phyloP scores from a whole-genome alignment of 768 basidiomycete species.

The Rhodosporidiobolus sp. region DNA sequence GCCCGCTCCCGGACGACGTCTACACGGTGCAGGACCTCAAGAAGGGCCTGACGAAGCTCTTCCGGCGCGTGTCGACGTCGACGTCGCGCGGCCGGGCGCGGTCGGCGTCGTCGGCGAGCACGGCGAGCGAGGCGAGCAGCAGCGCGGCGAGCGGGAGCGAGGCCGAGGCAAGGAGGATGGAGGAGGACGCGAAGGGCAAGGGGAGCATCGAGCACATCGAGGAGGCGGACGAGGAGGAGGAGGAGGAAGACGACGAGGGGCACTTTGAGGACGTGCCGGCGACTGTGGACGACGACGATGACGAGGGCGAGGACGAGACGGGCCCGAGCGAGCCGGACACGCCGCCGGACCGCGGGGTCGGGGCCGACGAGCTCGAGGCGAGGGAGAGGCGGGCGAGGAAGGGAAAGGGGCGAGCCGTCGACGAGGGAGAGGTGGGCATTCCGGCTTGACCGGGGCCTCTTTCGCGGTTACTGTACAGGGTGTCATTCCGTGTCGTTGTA shows the following conservation, averaged over 20 bases:
- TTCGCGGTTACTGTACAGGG: not conserved
- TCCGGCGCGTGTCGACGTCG: conserved; percentile 11
- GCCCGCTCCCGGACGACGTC: conserved; percentile 24
- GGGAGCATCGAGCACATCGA: conserved; percentile 37
- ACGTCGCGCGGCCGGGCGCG: not conserved
- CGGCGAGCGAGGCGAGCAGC: not conserved
- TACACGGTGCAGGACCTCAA: conserved; percentile 31
- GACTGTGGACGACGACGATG: conserved; percentile 11
- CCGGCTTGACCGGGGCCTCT: not conserved
- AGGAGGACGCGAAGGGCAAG: conserved; percentile 32
- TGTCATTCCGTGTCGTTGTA: too few species aligned
- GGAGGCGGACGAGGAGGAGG: conserved; percentile 17
- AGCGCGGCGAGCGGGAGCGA: not conserved
- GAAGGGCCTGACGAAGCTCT: conserved; percentile 29
- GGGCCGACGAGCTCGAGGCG: conserved; percentile 15
- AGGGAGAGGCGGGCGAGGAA: conserved; percentile 13
- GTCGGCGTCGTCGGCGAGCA: not conserved
- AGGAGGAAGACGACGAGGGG: not conserved
- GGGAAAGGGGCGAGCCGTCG: conserved; percentile 23
- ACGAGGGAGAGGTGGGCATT: not conserved
- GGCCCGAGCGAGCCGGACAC: conserved; percentile 14
- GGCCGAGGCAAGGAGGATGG: conserved; percentile 31
- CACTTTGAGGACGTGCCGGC: not conserved
- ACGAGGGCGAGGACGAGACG: conserved; percentile 10
- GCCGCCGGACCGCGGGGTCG: conserved; percentile 2